phyloP scores from a whole-genome alignment of 2,329 filamentous ascomycete genomes.

The Monosporascus sp. region DNA sequence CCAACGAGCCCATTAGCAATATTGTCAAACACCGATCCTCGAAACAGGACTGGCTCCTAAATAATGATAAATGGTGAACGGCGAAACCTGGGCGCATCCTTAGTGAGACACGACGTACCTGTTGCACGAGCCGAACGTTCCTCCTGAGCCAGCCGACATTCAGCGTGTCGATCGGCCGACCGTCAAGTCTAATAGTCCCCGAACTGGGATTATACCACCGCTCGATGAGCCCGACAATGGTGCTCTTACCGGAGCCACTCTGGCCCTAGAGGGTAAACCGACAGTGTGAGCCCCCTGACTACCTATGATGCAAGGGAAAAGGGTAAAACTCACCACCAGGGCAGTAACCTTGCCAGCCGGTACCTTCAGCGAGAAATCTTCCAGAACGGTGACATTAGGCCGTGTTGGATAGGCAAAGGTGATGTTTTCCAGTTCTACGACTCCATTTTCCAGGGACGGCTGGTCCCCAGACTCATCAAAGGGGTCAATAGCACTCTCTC shows the following conservation, averaged over 20 bases:
- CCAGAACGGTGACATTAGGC: constrained; percentile 35
- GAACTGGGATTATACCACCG: constrained; percentile 84
- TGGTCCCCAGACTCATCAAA: constrained; percentile 26
- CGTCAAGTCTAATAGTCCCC: constrained; percentile 75
- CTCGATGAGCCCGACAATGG: constrained; percentile 83
- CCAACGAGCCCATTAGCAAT: constrained; percentile 64
- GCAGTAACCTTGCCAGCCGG: constrained; percentile 41
- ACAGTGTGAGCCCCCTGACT: neutral
- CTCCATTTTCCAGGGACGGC: constrained; percentile 24
- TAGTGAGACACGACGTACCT: too few relatives aligned
- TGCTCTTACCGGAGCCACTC: constrained; percentile 37
- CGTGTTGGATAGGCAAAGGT: constrained; percentile 41
- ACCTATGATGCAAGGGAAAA: neutral
- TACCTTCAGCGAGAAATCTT: constrained; percentile 36
- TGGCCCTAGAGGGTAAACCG: neutral
- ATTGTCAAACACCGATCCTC: constrained; percentile 78
- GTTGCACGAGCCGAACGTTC: constrained; percentile 82
- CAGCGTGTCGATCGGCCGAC: constrained; percentile 67
- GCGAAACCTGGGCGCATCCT: constrained; percentile 73
- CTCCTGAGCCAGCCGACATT: constrained; percentile 85
- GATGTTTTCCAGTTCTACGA: constrained; percentile 35
- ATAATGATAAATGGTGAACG: constrained; percentile 55
- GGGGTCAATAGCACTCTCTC: constrained; percentile 30
- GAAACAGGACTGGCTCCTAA: constrained; percentile 84
- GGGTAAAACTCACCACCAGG: constrained; percentile 26